These are phyloP conservation scores for Starmera dryadoides DNA, from an alignment of 805 yeast species.

Conservation along the genomic window DNA sequence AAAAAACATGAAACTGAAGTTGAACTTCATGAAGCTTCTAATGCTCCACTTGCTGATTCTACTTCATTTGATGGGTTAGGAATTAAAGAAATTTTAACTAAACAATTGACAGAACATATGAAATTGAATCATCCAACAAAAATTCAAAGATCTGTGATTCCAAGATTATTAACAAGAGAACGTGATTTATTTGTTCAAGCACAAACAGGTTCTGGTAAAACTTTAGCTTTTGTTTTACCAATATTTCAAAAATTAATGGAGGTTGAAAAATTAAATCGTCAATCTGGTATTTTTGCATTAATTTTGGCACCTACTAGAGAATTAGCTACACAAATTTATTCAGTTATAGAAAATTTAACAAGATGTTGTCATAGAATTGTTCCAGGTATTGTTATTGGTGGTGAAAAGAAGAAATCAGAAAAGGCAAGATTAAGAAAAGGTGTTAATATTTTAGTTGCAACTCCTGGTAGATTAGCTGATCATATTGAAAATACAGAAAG, in stretches of 20 bases:
- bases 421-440: slow-evolving; percentile 95
- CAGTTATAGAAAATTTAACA: slow-evolving; percentile 66
- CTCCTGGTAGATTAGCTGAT: slow-evolving; percentile 94
- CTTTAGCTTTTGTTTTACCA: slow-evolving; percentile 82
- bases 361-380: slow-evolving; percentile 82
- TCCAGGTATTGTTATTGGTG: slow-evolving; percentile 96
- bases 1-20: slow-evolving; percentile 29
- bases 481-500: slow-evolving; percentile 86
- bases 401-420: slow-evolving; percentile 95
- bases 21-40: slow-evolving; percentile 50
- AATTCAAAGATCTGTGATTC: slow-evolving; percentile 78
- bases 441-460: slow-evolving; percentile 90
- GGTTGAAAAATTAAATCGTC: slow-evolving; percentile 42
- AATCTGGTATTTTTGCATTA: slow-evolving; percentile 82
- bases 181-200: slow-evolving; percentile 86
- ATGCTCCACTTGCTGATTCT: slow-evolving; percentile 70
- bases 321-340: slow-evolving; percentile 81
- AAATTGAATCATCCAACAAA: slow-evolving; percentile 66
- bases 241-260: slow-evolving; percentile 66
- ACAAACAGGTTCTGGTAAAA: slow-evolving; percentile 98
- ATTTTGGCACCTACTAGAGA: slow-evolving; percentile 94
- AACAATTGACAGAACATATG: slow-evolving; percentile 51
- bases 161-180: slow-evolving; percentile 38
- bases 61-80: slow-evolving; percentile 71
- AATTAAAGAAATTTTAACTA: slow-evolving; percentile 42